Evolutionary conservation across 139 green algal species (phyloP), one percentile per base, ranked within the genome.

Genomic region (Chlamydomonas sp.): DNA sequence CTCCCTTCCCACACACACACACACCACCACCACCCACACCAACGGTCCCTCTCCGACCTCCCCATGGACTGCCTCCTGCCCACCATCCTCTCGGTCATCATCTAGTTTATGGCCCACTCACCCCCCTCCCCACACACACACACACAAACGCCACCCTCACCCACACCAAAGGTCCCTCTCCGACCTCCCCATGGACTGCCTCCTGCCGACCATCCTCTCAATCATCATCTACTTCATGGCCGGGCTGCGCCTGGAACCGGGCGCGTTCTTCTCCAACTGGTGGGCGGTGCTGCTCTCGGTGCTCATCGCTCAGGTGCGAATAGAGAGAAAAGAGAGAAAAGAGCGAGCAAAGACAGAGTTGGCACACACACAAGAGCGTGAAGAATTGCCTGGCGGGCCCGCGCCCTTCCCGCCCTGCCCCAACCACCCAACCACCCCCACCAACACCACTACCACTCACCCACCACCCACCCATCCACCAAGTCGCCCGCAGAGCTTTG

Each of bases 111-210:
- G 79, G 59, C 57, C 2, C n/a, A n/a, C n/a, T n/a, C 10, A 50
- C 39, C 8, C 10, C 39, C 39, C 39, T n/a, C 39, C 8, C 8
- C 39, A 50, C 39, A 50, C 39, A 50, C 39, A 50, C 39, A 50
- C 39, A 50, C 39, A 50, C 39, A 13, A 8, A 50, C 39, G 13
- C 13, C 10, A n/a, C 13, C 10, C 39, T 50, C 39, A n/a, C 39
- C 10, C 39, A 50, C 39, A 50, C 39, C 39, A 50, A 8, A 50
- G 13, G 8, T 8, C 39, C 39, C 39, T 50, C 39, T 50, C 73
- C 2, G 86, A 95, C 58, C 61, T 95, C 36, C 90, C 90, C 24
- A 84, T 93, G 72, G 89, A 94, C 74, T 84, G 79, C 49, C 36
- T 87, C 28, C 60, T 89, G 20, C 84, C 85, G 3, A 69, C 64